Base-by-base conservation (phyloP, 148 eudicot genomes). In the Silene latifolia region DNA sequence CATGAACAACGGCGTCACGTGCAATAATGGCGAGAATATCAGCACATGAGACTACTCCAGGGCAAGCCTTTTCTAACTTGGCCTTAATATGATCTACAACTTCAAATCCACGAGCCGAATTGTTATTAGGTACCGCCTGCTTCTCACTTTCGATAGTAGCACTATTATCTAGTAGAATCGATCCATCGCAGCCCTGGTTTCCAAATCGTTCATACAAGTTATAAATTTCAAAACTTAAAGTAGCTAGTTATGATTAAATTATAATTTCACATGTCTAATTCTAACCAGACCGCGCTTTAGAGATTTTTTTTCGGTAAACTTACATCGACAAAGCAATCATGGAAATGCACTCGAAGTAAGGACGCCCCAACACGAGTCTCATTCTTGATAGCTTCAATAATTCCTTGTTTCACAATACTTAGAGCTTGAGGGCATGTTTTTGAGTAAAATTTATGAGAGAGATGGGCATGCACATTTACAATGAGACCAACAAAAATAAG, bases 261-360 rank as follows among this genome's bases (percentile, higher is more conserved):
- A 51, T 51, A 51, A 51, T 13, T 10, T 48, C 15, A 48, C 12
- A 48, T 13, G 14, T 48, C 53, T 47, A 47, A 47, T n/a, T n/a
- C n/a, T n/a, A n/a, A n/a, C 12, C 14, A 48, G 54, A 10, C 39
- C 39, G 39, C 2, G 44, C 44, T 39, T 39, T 39, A 39, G 42
- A 35, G 42, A 5, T 0, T 4, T 5, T 11, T 14, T 20, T 7
- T 1, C 1, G 29, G 12, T 32, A 12, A n/a, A 61, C 83, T 79
- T 77, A 88, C 89, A 67, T 88, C 84, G 29, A 88, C 91, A 57
- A 86, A 88, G 71, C 91, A 88, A 54, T 86, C 89, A 76, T 88
- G 91, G 79, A 88, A 88, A 68, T 84, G 88, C 25, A 88, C 53
- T 53, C 91, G 91, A 48, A 88, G 87, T 18, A 88, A 73, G 1